Conservation (phyloP, 768 basidiomycete genomes). For the Kwoniella mangroviensis region DNA sequence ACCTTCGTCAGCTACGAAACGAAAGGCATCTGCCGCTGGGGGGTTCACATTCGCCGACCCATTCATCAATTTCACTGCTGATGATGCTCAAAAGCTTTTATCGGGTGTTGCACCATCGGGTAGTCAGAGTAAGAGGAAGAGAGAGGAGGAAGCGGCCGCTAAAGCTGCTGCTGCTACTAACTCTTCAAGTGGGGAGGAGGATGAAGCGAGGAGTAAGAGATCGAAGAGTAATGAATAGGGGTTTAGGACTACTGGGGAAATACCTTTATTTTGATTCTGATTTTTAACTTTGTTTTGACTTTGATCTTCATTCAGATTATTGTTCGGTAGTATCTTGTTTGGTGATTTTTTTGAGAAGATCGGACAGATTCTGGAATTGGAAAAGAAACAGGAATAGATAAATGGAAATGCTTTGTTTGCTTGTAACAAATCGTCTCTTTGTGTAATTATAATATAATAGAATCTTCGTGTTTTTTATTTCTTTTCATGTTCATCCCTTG, state of each 20-base stretch:
- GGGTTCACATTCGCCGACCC: conserved; percentile 51
- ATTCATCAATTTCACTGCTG: conserved; percentile 58
- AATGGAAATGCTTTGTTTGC: neutral
- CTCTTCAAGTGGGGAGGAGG: neutral
- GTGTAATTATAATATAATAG: neutral
- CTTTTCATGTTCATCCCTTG: neutral
- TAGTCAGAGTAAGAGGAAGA: conserved; percentile 44
- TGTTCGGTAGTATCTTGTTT: neutral
- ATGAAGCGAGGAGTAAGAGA: conserved; percentile 14
- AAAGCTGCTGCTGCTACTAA: neutral
- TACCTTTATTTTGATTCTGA: neutral
- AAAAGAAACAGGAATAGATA: neutral
- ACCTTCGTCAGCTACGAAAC: conserved; percentile 32
- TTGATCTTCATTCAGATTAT: conserved; percentile 1
- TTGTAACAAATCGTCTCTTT: neutral
- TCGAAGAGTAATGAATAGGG: conserved; percentile 27
- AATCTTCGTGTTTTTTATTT: neutral
- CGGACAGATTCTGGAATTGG: neutral
- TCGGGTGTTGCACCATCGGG: conserved; percentile 57
- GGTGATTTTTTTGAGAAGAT: no score
- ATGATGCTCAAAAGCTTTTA: conserved; percentile 55
- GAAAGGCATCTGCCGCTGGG: conserved; percentile 24
- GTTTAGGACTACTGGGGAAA: no score
- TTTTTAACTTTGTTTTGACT: neutral
- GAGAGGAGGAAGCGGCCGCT: conserved; percentile 38